These are phyloP conservation scores for Lecanicillium sp. DNA, from an alignment of 2,329 filamentous ascomycete genomes.

Conservation along the genomic window DNA sequence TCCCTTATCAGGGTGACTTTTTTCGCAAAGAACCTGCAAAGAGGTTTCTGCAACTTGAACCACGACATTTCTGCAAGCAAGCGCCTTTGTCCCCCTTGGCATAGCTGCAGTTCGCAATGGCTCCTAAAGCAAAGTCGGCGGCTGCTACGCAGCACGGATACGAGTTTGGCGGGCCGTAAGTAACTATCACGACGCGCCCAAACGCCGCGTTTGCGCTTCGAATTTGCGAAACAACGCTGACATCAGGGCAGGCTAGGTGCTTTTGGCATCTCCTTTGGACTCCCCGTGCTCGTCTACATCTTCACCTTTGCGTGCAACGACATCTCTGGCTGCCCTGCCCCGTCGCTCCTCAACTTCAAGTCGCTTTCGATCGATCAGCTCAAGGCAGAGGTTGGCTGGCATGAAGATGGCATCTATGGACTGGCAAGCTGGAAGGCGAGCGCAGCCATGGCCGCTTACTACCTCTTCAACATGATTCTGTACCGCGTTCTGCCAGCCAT, in stretches of 20 bases:
- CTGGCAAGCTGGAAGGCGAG: slow-evolving; percentile 64
- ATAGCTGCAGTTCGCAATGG: slow-evolving; percentile 17
- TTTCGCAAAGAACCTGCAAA: no score
- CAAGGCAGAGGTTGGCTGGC: slow-evolving; percentile 79
- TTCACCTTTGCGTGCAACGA: slow-evolving; percentile 89
- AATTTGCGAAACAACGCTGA: slow-evolving; percentile 7
- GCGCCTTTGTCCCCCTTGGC: no score
- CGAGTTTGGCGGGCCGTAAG: slow-evolving; percentile 46
- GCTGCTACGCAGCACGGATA: slow-evolving; percentile 32
- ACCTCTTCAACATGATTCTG: slow-evolving; percentile 65
- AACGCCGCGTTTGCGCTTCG: background rate
- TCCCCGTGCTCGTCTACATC: slow-evolving; percentile 71
- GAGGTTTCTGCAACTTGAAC: no score
- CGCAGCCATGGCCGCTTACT: slow-evolving; percentile 68
- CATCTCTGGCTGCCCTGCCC: slow-evolving; percentile 80
- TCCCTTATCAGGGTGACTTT: no score
- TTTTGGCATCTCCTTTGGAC: slow-evolving; percentile 67
- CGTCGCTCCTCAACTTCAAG: slow-evolving; percentile 66
- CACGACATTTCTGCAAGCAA: no score
- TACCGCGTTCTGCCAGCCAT: slow-evolving; percentile 70
- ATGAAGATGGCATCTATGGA: slow-evolving; percentile 58
- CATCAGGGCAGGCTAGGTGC: slow-evolving; percentile 58
- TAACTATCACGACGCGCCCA: slow-evolving; percentile 5
- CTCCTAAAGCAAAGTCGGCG: slow-evolving; percentile 20
- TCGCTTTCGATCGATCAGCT: slow-evolving; percentile 64